Conservation (phyloP, 306 rosid species). For the Cicer pinnatifidum region DNA sequence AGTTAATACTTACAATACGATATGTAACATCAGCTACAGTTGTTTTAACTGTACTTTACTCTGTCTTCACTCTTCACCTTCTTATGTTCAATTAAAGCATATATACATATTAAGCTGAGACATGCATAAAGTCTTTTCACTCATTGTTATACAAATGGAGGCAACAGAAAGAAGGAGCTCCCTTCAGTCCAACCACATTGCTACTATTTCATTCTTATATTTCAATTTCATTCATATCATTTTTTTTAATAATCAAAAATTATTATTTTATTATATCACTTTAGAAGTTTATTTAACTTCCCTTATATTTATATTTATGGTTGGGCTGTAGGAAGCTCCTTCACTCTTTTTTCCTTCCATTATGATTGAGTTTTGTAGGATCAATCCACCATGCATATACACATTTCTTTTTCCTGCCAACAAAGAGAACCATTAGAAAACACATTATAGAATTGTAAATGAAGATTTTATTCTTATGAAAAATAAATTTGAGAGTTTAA, state of each 20-base stretch:
- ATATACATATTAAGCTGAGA: conserved; percentile 26
- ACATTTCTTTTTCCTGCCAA: neutral
- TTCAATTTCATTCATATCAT: too few relatives aligned
- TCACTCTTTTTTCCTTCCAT: conserved; percentile 42
- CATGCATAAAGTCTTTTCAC: conserved; percentile 34
- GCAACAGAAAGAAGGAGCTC: conserved; percentile 58
- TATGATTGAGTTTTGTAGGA: neutral
- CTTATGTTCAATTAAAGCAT: conserved; percentile 15
- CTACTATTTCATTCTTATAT: too few relatives aligned
- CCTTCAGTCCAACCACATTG: conserved; percentile 53
- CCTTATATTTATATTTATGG: neutral
- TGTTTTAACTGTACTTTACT: neutral
- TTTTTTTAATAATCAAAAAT: too few relatives aligned
- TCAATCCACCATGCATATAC: neutral
- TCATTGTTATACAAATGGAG: conserved; percentile 34
- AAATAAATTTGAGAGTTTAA: too few relatives aligned
- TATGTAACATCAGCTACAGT: conserved; percentile 21
- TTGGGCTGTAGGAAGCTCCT: conserved; percentile 58
- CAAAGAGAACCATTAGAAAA: too few relatives aligned
- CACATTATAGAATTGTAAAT: too few relatives aligned
- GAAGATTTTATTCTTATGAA: too few relatives aligned
- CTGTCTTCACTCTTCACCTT: neutral
- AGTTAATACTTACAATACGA: conserved; percentile 48
- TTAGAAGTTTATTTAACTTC: too few relatives aligned
- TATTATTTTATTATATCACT: too few relatives aligned